These are phyloP conservation scores for Aphanomyces invadans DNA, from an alignment of 352 stramenopile species.

Conservation along the genomic window DNA sequence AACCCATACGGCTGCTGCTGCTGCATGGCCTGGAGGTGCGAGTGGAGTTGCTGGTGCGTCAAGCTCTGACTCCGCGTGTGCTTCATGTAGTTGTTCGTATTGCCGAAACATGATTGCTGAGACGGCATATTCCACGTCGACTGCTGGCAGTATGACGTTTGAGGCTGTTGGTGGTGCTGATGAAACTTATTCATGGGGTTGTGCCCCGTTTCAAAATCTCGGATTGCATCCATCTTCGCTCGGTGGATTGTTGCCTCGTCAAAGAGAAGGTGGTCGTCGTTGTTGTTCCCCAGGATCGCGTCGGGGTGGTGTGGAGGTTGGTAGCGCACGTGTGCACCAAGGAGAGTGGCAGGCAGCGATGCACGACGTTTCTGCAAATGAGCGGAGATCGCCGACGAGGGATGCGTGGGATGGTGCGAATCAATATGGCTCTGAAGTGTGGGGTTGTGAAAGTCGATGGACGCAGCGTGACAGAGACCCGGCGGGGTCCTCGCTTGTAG, in stretches of 20 bases:
- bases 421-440: not conserved
- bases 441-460: not conserved
- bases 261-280: not conserved
- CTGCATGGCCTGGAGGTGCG: slow-evolving; percentile 15
- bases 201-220: slow-evolving; percentile 8
- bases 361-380: not conserved
- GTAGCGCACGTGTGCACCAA: not conserved
- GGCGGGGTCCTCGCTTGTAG: not conserved
- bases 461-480: not conserved
- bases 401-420: not conserved
- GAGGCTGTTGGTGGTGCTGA: not conserved
- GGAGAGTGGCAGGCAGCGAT: not conserved
- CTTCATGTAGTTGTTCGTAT: not conserved
- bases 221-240: slow-evolving; percentile 16
- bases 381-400: not conserved
- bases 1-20: too few species aligned
- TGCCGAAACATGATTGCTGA: too few species aligned
- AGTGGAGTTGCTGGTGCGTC: slow-evolving; percentile 15
- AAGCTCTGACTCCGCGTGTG: slow-evolving; percentile 19
- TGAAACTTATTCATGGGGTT: not conserved
- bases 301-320: not conserved
- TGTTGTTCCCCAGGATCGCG: not conserved
- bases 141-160: not conserved
- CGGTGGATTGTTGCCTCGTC: not conserved
- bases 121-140: too few species aligned